Percentiles rank a stretch among this genome's conserved stretches.
Evolutionary conservation across 2,329 filamentous ascomycete species (phyloP).

Genomic region (Teratosphaeriaceae sp.): DNA sequence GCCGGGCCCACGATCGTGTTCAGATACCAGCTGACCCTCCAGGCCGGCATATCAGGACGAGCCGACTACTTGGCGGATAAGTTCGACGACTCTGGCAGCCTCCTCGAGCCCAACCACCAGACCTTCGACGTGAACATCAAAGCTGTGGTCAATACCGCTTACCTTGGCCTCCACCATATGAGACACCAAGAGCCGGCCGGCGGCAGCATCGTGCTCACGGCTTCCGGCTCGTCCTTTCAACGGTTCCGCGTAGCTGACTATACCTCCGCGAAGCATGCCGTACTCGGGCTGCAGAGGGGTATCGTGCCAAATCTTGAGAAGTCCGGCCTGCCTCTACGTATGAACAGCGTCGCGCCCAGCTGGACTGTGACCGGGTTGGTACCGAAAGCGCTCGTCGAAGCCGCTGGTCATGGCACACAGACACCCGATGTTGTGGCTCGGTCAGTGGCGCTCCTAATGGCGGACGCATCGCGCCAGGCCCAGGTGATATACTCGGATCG

Average conservation of each 20-base stretch:
- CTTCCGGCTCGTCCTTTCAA: conserved; percentile 46
- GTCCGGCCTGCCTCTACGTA: conserved; percentile 40
- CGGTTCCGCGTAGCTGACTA: conserved; percentile 49
- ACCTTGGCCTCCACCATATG: conserved; percentile 40
- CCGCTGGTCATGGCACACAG: conserved; percentile 35
- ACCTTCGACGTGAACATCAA: conserved; percentile 39
- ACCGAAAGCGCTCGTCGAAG: conserved; percentile 29
- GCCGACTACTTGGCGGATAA: conserved; percentile 27
- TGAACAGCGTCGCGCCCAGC: conserved; percentile 51
- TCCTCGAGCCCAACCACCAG: conserved; percentile 28
- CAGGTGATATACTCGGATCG: conserved; percentile 49
- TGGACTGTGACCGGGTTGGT: conserved; percentile 48
- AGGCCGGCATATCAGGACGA: conserved; percentile 46
- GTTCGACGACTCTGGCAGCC: conserved; percentile 31
- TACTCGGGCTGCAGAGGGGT: conserved; percentile 48
- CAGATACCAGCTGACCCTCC: neutral
- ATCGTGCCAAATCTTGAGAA: conserved; percentile 33
- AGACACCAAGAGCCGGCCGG: conserved; percentile 35
- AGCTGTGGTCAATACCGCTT: conserved; percentile 35
- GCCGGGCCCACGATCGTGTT: neutral
- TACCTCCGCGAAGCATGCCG: conserved; percentile 49
- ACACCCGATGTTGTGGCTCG: conserved; percentile 42
- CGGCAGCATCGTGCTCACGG: conserved; percentile 50
- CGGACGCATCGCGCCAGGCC: conserved; percentile 42
- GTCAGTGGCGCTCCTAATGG: conserved; percentile 45